Conservation (phyloP, 2,329 filamentous ascomycete genomes). For the Juglanconis oblonga region DNA sequence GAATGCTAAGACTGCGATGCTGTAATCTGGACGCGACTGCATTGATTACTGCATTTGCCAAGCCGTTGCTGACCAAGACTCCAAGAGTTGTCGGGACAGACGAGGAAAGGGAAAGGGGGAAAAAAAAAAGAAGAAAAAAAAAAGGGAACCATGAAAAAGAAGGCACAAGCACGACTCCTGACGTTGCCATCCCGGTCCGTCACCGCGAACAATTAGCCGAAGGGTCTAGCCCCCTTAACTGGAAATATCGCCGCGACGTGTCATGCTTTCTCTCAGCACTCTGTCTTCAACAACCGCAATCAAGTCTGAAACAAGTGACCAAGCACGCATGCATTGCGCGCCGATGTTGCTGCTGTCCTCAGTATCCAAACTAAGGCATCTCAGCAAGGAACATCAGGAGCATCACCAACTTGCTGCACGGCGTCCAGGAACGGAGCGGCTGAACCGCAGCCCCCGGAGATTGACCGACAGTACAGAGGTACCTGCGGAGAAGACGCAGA, state of each 20-base stretch:
- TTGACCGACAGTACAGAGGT: constrained; percentile 11
- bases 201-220: constrained; percentile 9
- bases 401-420: no score
- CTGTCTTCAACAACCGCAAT: not conserved
- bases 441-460: constrained; percentile 1
- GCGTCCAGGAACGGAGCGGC: not conserved
- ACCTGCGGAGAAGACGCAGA: constrained; percentile 1
- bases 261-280: no score
- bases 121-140: no score
- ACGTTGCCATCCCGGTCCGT: constrained; percentile 7
- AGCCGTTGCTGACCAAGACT: no score
- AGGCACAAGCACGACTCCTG: not conserved
- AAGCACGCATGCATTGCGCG: not conserved
- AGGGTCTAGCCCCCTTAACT: constrained; percentile 9
- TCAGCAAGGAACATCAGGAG: no score
- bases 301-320: not conserved
- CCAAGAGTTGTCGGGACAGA: no score
- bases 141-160: not conserved
- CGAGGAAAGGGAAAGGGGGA: no score
- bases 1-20: no score
- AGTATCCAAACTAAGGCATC: no score
- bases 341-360: not conserved
- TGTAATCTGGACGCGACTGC: no score
- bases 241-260: no score
- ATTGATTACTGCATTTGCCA: no score